Conservation (phyloP, 352 stramenopile species). For the Globisporangium solare region DNA sequence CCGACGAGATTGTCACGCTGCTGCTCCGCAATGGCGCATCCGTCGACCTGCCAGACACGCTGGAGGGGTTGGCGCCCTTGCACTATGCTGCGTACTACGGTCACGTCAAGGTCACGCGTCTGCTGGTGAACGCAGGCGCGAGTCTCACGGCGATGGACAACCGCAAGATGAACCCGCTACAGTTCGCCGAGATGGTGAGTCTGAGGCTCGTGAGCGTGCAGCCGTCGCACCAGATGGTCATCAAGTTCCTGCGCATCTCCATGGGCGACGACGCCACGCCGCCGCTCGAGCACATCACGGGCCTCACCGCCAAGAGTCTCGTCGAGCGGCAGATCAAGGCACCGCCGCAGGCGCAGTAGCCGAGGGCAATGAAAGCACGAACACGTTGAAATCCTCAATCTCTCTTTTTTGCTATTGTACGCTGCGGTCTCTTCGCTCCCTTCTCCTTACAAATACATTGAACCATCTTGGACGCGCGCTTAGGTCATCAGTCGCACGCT, state of each 20-base stretch:
- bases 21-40: slow-evolving; percentile 65
- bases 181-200: slow-evolving; percentile 70
- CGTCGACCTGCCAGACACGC: slow-evolving; percentile 47
- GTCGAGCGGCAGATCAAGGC: slow-evolving; percentile 58
- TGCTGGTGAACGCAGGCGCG: slow-evolving; percentile 54
- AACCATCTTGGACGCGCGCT: background rate
- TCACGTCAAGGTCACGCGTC: slow-evolving; percentile 60
- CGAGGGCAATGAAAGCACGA: slow-evolving; percentile 1
- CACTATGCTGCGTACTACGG: slow-evolving; percentile 78
- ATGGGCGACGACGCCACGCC: slow-evolving; percentile 75
- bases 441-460: slow-evolving; percentile 7
- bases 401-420: background rate
- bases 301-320: slow-evolving; percentile 59
- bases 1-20: slow-evolving; percentile 51
- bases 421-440: background rate
- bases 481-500: slow-evolving; percentile 37
- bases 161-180: slow-evolving; percentile 62
- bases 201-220: slow-evolving; percentile 72
- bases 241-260: slow-evolving; percentile 71
- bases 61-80: slow-evolving; percentile 58
- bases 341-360: slow-evolving; percentile 26
- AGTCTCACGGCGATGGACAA: slow-evolving; percentile 45
- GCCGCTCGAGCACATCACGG: slow-evolving; percentile 70
- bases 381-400: background rate
- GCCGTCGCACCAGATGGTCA: slow-evolving; percentile 82